phyloP scores from a whole-genome alignment of 352 stramenopile genomes.

The Globisporangium radiosum region DNA sequence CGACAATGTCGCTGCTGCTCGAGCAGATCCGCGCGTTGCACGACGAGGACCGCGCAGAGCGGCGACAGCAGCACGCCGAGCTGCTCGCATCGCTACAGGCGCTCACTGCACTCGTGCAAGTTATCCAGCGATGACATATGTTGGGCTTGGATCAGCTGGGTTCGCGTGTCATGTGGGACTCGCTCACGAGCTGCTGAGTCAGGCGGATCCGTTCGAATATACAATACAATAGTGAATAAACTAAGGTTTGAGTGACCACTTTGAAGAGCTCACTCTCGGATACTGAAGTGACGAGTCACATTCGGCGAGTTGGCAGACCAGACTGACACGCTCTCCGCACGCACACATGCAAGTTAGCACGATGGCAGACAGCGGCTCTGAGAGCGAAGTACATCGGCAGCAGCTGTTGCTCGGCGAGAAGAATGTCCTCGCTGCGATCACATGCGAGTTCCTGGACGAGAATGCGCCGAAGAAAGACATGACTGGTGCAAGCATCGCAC shows the following conservation, averaged over 20 bases:
- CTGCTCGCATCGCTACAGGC: constrained; percentile 43
- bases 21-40: constrained; percentile 30
- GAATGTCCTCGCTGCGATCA: constrained; percentile 69
- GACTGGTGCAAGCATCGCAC: constrained; percentile 45
- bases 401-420: constrained; percentile 68
- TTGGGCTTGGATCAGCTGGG: no score
- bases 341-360: background rate
- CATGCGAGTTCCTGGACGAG: constrained; percentile 70
- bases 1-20: constrained; percentile 14
- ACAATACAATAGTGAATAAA: background rate
- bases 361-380: constrained; percentile 19
- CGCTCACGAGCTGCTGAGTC: no score
- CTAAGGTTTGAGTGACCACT: background rate
- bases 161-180: no score
- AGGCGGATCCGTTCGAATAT: no score
- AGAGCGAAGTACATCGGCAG: constrained; percentile 18
- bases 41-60: constrained; percentile 35
- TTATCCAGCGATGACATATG: background rate
- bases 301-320: no score
- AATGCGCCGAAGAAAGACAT: constrained; percentile 51
- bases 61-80: constrained; percentile 45
- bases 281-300: background rate
- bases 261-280: background rate
- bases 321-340: background rate
- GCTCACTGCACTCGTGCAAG: constrained; percentile 24